Evolutionary conservation across 78 protist species (phyloP).

Genomic region (Guillardia theta): DNA sequence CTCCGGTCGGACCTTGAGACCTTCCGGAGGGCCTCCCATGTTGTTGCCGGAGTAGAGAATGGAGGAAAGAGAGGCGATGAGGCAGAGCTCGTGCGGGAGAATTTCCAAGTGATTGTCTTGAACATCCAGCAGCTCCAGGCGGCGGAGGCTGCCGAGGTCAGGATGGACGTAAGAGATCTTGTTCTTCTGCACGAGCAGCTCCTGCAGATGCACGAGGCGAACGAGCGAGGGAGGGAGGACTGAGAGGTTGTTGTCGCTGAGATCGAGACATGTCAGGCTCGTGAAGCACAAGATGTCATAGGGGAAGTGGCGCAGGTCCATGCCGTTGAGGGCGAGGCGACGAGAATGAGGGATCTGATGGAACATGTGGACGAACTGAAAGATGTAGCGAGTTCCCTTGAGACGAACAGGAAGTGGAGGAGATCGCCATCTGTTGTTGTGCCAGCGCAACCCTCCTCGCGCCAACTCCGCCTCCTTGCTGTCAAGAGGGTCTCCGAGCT

Average conservation of each 20-base stretch:
- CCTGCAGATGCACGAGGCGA: not conserved
- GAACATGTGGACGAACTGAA: not conserved
- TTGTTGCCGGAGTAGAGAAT: not conserved
- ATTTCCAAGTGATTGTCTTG: not conserved
- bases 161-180: not conserved
- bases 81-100: not conserved
- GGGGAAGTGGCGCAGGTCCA: not conserved
- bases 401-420: not conserved
- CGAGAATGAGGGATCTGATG: not conserved
- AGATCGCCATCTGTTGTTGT: not conserved
- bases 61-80: not conserved
- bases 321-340: not conserved
- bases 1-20: not conserved
- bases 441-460: not conserved
- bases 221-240: not conserved
- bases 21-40: slow-evolving; percentile 8
- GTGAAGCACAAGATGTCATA: not conserved
- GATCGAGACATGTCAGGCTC: not conserved
- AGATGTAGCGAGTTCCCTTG: not conserved
- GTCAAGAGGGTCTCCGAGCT: not conserved
- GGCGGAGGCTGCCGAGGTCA: not conserved
- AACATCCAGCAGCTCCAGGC: not conserved
- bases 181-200: not conserved
- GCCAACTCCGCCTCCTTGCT: no score
- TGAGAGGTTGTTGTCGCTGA: not conserved